A percentile compares a stretch with the other conserved stretches of the same genome.
phyloP scores from a whole-genome alignment of 768 basidiomycete species.

The Lactarius deliciosus region DNA sequence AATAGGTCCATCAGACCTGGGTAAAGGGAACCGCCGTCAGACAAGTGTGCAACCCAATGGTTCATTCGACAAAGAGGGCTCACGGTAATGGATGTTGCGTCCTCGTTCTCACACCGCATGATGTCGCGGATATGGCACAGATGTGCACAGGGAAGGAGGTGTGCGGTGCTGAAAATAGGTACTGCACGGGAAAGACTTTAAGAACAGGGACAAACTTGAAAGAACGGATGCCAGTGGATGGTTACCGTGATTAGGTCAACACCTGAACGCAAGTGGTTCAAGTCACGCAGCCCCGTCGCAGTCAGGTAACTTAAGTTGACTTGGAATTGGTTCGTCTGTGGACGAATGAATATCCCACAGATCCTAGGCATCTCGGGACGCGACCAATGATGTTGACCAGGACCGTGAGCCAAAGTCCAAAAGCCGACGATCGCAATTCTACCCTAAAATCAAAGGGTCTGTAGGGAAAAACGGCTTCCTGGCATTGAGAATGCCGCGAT shows the following conservation, averaged over 20 bases:
- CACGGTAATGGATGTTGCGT: neutral
- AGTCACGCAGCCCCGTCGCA: too few relatives aligned
- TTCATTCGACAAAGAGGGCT: neutral
- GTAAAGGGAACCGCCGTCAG: neutral
- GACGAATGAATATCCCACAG: too few relatives aligned
- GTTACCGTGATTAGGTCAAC: too few relatives aligned
- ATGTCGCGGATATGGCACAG: neutral
- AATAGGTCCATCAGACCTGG: slow-evolving; percentile 17
- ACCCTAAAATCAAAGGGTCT: slow-evolving; percentile 13
- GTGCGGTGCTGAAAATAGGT: too few relatives aligned
- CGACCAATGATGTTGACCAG: too few relatives aligned
- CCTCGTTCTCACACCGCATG: neutral
- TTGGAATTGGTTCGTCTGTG: too few relatives aligned
- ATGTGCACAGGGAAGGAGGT: neutral
- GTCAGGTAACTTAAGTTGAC: too few relatives aligned
- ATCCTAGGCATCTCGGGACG: too few relatives aligned
- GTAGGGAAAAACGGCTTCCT: neutral
- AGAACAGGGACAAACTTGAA: neutral
- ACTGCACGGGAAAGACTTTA: neutral
- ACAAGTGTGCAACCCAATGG: neutral
- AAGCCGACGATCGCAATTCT: neutral
- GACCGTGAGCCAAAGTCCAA: too few relatives aligned
- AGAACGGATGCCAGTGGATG: neutral
- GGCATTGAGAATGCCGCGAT: neutral
- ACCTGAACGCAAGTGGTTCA: too few relatives aligned